These are phyloP conservation scores for Erodium chrysanthum DNA, from an alignment of 441 rosid genomes.

Conservation along the genomic window DNA sequence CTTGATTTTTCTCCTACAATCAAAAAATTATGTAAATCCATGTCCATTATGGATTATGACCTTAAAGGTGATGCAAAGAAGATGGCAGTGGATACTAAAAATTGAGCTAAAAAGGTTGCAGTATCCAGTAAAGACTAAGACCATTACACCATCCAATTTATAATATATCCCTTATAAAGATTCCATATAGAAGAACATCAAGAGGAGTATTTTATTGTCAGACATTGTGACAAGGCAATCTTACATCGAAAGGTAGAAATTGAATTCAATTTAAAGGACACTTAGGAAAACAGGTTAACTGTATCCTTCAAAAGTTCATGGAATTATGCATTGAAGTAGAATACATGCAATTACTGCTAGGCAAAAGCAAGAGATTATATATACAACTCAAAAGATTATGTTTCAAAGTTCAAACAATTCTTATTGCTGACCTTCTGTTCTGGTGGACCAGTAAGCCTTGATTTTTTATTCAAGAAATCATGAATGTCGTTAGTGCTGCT, in stretches of 20 bases:
- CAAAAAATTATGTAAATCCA: background rate
- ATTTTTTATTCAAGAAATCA: conserved; percentile 43
- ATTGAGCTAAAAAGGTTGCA: background rate
- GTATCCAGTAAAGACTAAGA: background rate
- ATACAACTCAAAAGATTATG: conserved; percentile 7
- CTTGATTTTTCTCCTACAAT: background rate
- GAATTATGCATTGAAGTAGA: conserved; percentile 7
- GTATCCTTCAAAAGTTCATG: background rate
- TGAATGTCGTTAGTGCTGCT: conserved; percentile 31
- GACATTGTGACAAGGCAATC: background rate
- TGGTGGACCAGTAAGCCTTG: conserved; percentile 58
- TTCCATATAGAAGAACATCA: background rate
- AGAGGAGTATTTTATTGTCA: background rate
- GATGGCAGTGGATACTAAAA: background rate
- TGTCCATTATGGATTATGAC: background rate
- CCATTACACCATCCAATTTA: background rate
- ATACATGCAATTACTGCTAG: conserved; percentile 1
- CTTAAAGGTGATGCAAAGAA: background rate
- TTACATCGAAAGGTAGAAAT: background rate
- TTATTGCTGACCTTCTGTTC: conserved; percentile 67
- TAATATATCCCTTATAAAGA: background rate
- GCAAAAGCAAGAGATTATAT: background rate
- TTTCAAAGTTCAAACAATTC: conserved; percentile 2
- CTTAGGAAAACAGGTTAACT: background rate
- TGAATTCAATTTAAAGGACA: background rate